Conservation (phyloP, 768 basidiomycete genomes). For the Russula sp. region DNA sequence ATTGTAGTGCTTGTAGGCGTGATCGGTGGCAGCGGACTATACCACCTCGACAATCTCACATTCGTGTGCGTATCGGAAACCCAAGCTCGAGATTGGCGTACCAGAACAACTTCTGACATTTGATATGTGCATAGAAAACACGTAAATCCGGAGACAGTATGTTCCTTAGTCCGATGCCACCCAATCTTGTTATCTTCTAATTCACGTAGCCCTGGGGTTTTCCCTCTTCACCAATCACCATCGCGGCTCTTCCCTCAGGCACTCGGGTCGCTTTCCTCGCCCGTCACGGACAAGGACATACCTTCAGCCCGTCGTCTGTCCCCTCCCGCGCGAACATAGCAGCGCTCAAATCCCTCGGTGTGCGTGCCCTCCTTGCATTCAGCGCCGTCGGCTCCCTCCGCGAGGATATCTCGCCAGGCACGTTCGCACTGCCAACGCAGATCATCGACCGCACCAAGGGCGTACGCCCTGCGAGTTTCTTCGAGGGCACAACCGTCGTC, state of each 20-base stretch:
- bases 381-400: constrained; percentile 92
- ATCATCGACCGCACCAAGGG: constrained; percentile 98
- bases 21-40: constrained; percentile 90
- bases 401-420: constrained; percentile 89
- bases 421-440: constrained; percentile 84
- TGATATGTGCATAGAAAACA: constrained; percentile 50
- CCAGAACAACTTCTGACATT: not conserved
- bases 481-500: constrained; percentile 76
- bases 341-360: constrained; percentile 89
- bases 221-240: constrained; percentile 89
- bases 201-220: constrained; percentile 80
- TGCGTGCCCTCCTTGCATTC: constrained; percentile 87
- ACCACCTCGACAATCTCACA: constrained; percentile 89
- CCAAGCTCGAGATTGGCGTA: not conserved
- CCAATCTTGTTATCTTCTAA: not conserved
- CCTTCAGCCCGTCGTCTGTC: constrained; percentile 73
- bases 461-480: constrained; percentile 83
- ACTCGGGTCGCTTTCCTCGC: constrained; percentile 84
- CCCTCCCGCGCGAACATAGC: constrained; percentile 92
- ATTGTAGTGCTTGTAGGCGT: constrained; percentile 74
- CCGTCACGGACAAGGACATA: constrained; percentile 83
- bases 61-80: constrained; percentile 60
- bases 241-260: constrained; percentile 82
- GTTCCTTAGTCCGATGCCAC: constrained; percentile 30
- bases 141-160: constrained; percentile 78